Base-by-base conservation (phyloP, 139 green algal species). In the Pseudopediastrum boryanum region DNA sequence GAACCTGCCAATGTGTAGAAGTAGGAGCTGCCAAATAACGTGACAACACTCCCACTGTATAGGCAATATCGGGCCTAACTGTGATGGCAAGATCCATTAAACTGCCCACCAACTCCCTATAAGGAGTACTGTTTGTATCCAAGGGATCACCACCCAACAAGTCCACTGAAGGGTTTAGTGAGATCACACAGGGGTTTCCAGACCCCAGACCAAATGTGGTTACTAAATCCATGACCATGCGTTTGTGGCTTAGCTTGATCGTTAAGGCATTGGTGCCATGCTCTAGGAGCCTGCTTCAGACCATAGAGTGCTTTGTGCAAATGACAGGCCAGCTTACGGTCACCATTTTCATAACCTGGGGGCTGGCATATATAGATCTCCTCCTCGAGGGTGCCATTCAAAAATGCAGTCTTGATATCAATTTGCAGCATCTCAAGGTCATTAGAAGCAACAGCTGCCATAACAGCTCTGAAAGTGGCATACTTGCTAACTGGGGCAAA, bases 381-480 rank as follows among this genome's bases (percentile, higher is more conserved):
- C 51, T 87, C 83, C 23, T 84, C 78, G 42, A 92, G 61, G 27
- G 87, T 71, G 8, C 84, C 81, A 52, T 91, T 83, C 5, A 91
- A 64, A 71, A 89, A 88, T 2, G 86, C 86, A 36, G 84, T 89
- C 38, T 83, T 88, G 31, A 89, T 82, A 46, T 91, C 81, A 1
- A 86, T 21, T 0, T 83, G 69, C 0, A 66, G 23, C 8, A 83
- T 19, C 7, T 58, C 42, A 46, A 81, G 8, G 33, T 54, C 75
- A 1, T 75, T 16, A 7, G 8, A 31, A 12, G 75, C 68, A 46
- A 44, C 69, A 1, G 56, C n/a, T 4, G 75, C 50, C 27, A 80
- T 33, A 4, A 81, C 6, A 2, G 35, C 25, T 2, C 71, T 27
- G 19, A 85, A 33, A 1, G 71, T 73, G 1, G 33, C 27, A 25